These are phyloP conservation scores for Boechera stricta DNA, from an alignment of 345 rosid genomes.

Conservation along the genomic window DNA sequence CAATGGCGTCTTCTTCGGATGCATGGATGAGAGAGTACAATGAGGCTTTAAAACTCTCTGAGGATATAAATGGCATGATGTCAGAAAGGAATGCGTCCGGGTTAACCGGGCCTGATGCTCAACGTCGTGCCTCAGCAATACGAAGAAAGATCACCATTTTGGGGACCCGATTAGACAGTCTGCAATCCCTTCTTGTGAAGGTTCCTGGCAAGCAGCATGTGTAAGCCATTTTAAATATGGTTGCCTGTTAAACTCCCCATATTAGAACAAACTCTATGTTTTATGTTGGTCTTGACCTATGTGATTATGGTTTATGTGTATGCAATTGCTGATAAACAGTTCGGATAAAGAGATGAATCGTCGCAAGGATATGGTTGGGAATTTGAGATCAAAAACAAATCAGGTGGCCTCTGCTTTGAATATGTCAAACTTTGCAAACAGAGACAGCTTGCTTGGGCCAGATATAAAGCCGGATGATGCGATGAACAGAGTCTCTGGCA, in stretches of 20 bases:
- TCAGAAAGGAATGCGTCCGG: conserved; percentile 65
- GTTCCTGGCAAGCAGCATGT: conserved; percentile 79
- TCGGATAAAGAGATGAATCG: conserved; percentile 99
- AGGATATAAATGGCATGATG: conserved; percentile 88
- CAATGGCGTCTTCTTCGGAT: conserved; percentile 80
- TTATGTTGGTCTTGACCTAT: conserved; percentile 7
- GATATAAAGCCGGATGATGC: conserved; percentile 72
- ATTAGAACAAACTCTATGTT: background rate
- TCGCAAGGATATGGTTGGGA: conserved; percentile 81
- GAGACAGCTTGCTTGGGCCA: conserved; percentile 88
- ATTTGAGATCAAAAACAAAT: conserved; percentile 77
- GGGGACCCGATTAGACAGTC: conserved; percentile 83
- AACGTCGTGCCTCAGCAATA: conserved; percentile 85
- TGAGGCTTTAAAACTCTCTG: conserved; percentile 76
- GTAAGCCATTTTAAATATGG: conserved; percentile 49
- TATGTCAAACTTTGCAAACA: conserved; percentile 86
- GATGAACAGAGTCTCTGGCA: conserved; percentile 62
- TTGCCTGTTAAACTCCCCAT: background rate
- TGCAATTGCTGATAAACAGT: conserved; percentile 47
- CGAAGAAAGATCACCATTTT: conserved; percentile 91
- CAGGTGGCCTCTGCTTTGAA: conserved; percentile 90
- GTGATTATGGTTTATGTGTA: conserved; percentile 1
- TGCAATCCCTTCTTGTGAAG: conserved; percentile 74
- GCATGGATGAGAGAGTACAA: conserved; percentile 87
- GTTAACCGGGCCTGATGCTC: conserved; percentile 79